A percentile compares a stretch with the other conserved stretches of the same genome.
These are phyloP conservation scores for Acanthamoeba lenticulata DNA, from an alignment of 208 protist genomes.

Conservation along the genomic window DNA sequence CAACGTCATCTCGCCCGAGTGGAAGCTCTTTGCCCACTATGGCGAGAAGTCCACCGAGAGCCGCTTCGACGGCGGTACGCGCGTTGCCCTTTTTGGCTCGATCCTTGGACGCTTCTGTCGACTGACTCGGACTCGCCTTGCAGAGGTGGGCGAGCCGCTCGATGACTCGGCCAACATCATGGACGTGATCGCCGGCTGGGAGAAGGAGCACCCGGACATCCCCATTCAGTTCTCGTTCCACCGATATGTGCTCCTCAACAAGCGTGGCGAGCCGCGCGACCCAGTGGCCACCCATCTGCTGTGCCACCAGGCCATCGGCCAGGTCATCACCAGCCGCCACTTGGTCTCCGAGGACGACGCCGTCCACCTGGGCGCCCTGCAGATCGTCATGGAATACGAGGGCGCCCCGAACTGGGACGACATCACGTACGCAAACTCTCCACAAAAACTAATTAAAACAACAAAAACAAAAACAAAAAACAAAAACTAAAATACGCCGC, in stretches of 20 bases:
- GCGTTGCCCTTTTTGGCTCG: background rate
- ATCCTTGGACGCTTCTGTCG: background rate
- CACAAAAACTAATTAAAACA: background rate
- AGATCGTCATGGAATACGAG: conserved; percentile 18
- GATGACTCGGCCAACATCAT: conserved; percentile 29
- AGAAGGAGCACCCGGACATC: conserved; percentile 47
- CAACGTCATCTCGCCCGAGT: background rate
- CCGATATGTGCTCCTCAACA: conserved; percentile 34
- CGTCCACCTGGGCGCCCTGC: background rate
- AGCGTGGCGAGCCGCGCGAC: background rate
- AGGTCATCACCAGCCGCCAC: conserved; percentile 34
- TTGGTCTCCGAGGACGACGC: conserved; percentile 53
- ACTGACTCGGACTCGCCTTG: background rate
- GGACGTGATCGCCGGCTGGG: conserved; percentile 55
- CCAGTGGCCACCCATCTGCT: background rate
- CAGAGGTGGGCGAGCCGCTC: conserved; percentile 29
- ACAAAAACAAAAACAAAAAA: background rate
- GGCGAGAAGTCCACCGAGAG: conserved; percentile 13
- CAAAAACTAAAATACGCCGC: background rate
- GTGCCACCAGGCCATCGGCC: conserved; percentile 51
- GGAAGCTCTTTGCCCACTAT: conserved; percentile 59
- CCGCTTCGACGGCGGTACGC: conserved; percentile 30
- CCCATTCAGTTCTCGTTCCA: conserved; percentile 60
- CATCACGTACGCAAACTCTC: background rate
- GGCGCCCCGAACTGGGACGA: background rate